These are phyloP conservation scores for Xylaria flabelliformis DNA, from an alignment of 495 filamentous ascomycete species.

Conservation along the genomic window DNA sequence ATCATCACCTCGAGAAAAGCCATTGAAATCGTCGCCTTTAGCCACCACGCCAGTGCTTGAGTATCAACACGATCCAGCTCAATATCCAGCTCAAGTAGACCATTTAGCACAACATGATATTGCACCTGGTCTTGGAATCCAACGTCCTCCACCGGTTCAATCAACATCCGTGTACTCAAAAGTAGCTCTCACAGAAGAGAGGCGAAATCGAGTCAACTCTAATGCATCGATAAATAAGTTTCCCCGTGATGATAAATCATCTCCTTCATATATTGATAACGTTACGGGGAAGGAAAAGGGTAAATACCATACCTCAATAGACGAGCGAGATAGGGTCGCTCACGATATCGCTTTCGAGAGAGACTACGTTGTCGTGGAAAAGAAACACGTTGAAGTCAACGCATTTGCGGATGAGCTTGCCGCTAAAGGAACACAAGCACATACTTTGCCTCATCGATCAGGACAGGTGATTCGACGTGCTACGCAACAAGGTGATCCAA, in stretches of 20 bases:
- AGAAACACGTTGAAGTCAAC: slow-evolving; percentile 92
- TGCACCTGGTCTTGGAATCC: slow-evolving; percentile 54
- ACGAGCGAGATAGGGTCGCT: slow-evolving; percentile 76
- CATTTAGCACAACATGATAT: slow-evolving; percentile 48
- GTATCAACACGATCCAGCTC: slow-evolving; percentile 25
- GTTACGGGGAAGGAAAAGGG: slow-evolving; percentile 30
- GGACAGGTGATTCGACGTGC: slow-evolving; percentile 55
- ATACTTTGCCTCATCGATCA: slow-evolving; percentile 53
- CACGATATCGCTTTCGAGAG: slow-evolving; percentile 89
- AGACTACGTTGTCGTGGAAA: slow-evolving; percentile 96
- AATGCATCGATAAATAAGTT: slow-evolving; percentile 43
- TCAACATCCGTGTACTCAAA: slow-evolving; percentile 50
- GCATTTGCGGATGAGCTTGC: slow-evolving; percentile 95
- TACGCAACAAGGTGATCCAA: slow-evolving; percentile 71
- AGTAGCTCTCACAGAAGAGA: slow-evolving; percentile 41
- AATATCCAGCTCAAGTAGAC: slow-evolving; percentile 31
- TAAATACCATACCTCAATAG: slow-evolving; percentile 48
- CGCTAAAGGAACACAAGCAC: slow-evolving; percentile 69
- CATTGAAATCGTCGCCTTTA: slow-evolving; percentile 46
- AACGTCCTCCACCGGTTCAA: slow-evolving; percentile 44
- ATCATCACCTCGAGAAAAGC: slow-evolving; percentile 45
- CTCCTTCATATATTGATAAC: slow-evolving; percentile 31
- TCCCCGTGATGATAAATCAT: slow-evolving; percentile 29
- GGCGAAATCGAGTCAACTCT: slow-evolving; percentile 42
- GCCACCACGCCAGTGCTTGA: slow-evolving; percentile 47